Percentiles rank a stretch among this genome's conserved stretches.
These are phyloP conservation scores for Tephrocybe rancida DNA, from an alignment of 768 basidiomycete species.

Conservation along the genomic window DNA sequence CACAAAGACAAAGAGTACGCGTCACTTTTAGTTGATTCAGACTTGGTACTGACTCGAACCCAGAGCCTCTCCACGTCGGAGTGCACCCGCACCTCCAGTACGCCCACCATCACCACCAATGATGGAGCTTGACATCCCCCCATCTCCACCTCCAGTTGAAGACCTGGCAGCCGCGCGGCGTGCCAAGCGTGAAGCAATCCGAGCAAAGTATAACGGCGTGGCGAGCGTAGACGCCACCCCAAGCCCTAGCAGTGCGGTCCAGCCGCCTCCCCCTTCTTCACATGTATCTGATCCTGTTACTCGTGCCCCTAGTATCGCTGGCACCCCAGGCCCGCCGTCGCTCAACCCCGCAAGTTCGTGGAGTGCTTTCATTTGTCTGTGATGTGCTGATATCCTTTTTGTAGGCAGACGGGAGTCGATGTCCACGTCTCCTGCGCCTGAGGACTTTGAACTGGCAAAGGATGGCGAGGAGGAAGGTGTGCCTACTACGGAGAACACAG, in stretches of 20 bases:
- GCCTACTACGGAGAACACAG: conserved; percentile 46
- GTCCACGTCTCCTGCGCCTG: conserved; percentile 61
- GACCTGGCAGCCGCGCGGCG: conserved; percentile 68
- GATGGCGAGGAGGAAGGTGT: conserved; percentile 53
- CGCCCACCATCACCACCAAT: conserved; percentile 30
- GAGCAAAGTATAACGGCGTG: conserved; percentile 70
- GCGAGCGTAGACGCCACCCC: conserved; percentile 52
- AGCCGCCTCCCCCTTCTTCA: conserved; percentile 63
- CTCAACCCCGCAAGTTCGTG: conserved; percentile 10
- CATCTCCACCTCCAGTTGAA: conserved; percentile 59
- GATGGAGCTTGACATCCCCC: conserved; percentile 58
- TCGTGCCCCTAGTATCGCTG: conserved; percentile 52
- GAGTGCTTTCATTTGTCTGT: conserved; percentile 14
- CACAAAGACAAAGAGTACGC: conserved; percentile 4
- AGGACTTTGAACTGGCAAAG: conserved; percentile 70
- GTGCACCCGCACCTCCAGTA: conserved; percentile 20
- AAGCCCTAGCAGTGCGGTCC: conserved; percentile 74
- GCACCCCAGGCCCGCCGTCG: conserved; percentile 27
- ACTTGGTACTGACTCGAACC: conserved; percentile 4
- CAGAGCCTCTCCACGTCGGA: conserved; percentile 68
- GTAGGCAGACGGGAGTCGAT: conserved; percentile 54
- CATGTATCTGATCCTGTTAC: conserved; percentile 64
- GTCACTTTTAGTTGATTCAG: not conserved
- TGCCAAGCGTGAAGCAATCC: conserved; percentile 74
- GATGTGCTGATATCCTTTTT: conserved; percentile 8